Base-by-base conservation (phyloP, 2,329 filamentous ascomycete species). In the Fusarium chlamydosporum region DNA sequence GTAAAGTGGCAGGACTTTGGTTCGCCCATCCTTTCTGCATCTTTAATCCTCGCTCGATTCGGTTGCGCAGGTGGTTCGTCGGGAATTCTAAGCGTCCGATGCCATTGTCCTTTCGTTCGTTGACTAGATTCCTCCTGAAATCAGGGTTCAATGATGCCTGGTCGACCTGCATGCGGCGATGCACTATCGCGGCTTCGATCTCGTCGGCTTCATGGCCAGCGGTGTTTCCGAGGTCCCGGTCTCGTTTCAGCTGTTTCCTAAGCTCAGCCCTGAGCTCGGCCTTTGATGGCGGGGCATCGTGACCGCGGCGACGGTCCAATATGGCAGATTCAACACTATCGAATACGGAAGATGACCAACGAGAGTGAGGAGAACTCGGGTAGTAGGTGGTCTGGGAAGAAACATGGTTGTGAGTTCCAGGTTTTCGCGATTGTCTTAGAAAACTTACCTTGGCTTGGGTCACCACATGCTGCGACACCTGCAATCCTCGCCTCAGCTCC, bases 401-500 rank as follows among this genome's bases (percentile, higher is more conserved):
- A 50, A 37, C 12, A 40, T 13, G 38, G 40, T 33, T 50, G 47
- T 73, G 11, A 73, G 69, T 42, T 47, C 54, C 15, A 40, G 38
- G 13, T 48, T 20, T 18, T 12, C 35, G 12, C 8, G 13, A 33
- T 31, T 33, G 27, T 45, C 42, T 54, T 56, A 10, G 13, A 57
- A 53, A 42, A 56, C 65, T 34, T 65, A 78, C 76, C 66, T 70
- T 65, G 63, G 55, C 55, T 52, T 65, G 50, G 45, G 46, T 55
- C 51, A 68, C 63, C 58, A 65, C 63, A 60, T 73, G 57, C 61
- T 67, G 70, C 65, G 67, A 68, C 65, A 63, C 57, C 56, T 62
- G 73, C 72, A 73, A 76, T 68, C 70, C 69, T 67, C 65, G 73
- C 60, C 68, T 68, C 73, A 79, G 70, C 75, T 76, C 72, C 73